Conservation (phyloP, 768 basidiomycete genomes). For the Mycena sanguinolenta region DNA sequence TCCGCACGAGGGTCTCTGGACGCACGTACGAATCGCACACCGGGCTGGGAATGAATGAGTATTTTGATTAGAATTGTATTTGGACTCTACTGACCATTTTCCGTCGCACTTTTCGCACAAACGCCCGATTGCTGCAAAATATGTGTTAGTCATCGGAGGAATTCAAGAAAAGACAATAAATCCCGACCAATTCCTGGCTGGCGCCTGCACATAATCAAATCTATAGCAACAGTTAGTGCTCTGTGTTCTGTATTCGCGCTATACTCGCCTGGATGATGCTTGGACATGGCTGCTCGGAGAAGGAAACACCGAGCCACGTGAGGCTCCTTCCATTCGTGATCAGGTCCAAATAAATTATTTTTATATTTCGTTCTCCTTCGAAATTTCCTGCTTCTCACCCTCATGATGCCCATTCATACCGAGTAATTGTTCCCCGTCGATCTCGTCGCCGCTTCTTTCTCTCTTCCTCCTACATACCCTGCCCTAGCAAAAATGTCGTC, state of each 20-base stretch:
- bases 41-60: constrained; percentile 66
- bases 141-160: constrained; percentile 1
- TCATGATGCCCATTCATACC: not conserved
- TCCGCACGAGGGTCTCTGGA: constrained; percentile 96
- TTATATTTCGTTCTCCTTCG: not conserved
- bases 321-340: not conserved
- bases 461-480: not conserved
- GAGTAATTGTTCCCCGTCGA: not conserved
- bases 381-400: not conserved
- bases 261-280: constrained; percentile 85
- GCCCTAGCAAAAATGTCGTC: not conserved
- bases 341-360: not conserved
- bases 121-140: constrained; percentile 87
- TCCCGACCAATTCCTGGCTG: constrained; percentile 97
- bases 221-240: constrained; percentile 59
- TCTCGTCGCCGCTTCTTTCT: not conserved
- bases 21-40: constrained; percentile 99
- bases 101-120: constrained; percentile 99
- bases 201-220: constrained; percentile 98
- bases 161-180: constrained; percentile 23
- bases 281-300: constrained; percentile 70
- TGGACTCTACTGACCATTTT: constrained; percentile 82
- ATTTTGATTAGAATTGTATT: not conserved
- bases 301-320: not conserved
- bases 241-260: not conserved